These are phyloP conservation scores for Wickerhamomyces kurtzmanii DNA, from an alignment of 805 yeast species.

Conservation along the genomic window DNA sequence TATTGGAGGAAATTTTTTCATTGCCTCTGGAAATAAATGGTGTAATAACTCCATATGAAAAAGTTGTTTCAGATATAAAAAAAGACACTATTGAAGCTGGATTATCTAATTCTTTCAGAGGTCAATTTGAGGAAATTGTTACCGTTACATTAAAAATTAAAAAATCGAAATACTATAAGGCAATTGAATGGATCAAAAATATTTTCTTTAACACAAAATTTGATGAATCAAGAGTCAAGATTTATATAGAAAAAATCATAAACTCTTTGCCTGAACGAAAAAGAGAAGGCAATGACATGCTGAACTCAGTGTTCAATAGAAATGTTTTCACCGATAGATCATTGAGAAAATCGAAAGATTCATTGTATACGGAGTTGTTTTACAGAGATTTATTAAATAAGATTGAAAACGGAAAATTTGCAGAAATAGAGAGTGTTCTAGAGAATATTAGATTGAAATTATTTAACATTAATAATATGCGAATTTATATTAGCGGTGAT, in stretches of 20 bases:
- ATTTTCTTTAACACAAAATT: constrained; percentile 58
- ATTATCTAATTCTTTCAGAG: constrained; percentile 47
- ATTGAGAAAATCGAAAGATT: constrained; percentile 54
- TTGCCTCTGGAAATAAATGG: constrained; percentile 66
- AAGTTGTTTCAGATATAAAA: constrained; percentile 65
- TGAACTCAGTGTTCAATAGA: constrained; percentile 52
- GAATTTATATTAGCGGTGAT: constrained; percentile 67
- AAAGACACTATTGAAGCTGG: constrained; percentile 59
- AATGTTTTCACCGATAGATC: constrained; percentile 49
- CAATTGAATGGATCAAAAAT: constrained; percentile 69
- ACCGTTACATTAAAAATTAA: constrained; percentile 53
- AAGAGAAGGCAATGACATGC: constrained; percentile 41
- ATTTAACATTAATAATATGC: constrained; percentile 48
- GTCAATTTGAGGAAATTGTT: constrained; percentile 57
- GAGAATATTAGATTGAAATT: constrained; percentile 40
- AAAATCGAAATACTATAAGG: constrained; percentile 48
- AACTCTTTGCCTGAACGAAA: constrained; percentile 29
- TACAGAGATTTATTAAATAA: constrained; percentile 35
- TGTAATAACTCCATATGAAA: constrained; percentile 50
- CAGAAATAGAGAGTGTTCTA: constrained; percentile 35
- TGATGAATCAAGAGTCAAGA: constrained; percentile 62
- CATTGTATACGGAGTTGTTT: constrained; percentile 50
- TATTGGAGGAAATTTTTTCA: constrained; percentile 59
- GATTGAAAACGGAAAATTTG: constrained; percentile 46
- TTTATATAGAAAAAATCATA: constrained; percentile 34